Conservation (phyloP, 805 yeast species). For the Candida sakaeoensis region DNA sequence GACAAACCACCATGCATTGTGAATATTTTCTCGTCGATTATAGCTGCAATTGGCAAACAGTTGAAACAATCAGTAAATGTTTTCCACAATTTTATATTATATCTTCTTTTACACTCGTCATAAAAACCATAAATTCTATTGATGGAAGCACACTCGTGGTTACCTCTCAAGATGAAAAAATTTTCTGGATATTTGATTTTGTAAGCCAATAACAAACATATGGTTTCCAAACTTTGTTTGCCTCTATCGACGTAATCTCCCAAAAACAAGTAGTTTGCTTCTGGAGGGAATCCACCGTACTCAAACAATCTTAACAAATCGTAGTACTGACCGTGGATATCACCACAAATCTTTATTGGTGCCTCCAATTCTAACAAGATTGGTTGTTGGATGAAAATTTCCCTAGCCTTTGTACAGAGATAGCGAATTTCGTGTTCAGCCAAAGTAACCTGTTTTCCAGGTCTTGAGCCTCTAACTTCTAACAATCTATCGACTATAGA, state of each 20-base stretch:
- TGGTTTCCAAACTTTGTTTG: constrained; percentile 93
- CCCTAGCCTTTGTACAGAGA: constrained; percentile 96
- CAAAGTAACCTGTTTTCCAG: constrained; percentile 93
- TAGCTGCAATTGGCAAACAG: constrained; percentile 97
- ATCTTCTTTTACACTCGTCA: constrained; percentile 98
- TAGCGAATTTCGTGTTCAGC: constrained; percentile 93
- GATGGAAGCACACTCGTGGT: constrained; percentile 97
- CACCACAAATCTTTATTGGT: constrained; percentile 96
- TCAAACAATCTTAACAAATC: constrained; percentile 93
- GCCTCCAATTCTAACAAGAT: constrained; percentile 94
- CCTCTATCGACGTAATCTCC: constrained; percentile 99
- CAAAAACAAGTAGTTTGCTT: constrained; percentile 89
- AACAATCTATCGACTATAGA: constrained; percentile 93
- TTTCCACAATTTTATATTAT: constrained; percentile 97
- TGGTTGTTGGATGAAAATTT: constrained; percentile 96
- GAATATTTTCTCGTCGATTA: constrained; percentile 95
- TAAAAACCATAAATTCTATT: constrained; percentile 97
- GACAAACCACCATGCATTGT: constrained; percentile 99
- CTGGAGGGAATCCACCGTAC: constrained; percentile 99
- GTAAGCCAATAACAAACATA: constrained; percentile 89
- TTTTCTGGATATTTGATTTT: constrained; percentile 98
- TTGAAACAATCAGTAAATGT: constrained; percentile 98
- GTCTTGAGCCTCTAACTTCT: constrained; percentile 97
- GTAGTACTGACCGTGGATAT: constrained; percentile 97
- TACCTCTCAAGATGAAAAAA: constrained; percentile 94